Evolutionary conservation across 83 land plant genomes (phyloP).

Genomic region (Picea abies): DNA sequence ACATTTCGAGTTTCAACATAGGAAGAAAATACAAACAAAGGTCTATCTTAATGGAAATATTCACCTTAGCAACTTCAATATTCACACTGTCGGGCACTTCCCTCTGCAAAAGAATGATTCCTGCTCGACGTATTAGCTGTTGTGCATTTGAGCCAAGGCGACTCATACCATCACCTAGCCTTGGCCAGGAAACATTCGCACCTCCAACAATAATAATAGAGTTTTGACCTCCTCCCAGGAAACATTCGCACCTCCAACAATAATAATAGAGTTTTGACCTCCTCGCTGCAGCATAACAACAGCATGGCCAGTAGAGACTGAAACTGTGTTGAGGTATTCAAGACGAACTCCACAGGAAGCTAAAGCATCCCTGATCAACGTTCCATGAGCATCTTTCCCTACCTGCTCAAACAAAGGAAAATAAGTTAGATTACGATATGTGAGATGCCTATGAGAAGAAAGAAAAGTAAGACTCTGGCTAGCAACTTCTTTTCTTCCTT

Average conservation of each 20-base stretch:
- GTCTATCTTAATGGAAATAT: not conserved
- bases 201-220: conserved; percentile 95
- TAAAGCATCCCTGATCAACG: conserved; percentile 64
- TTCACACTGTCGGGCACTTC: conserved; percentile 93
- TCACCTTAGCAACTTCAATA: conserved; percentile 92
- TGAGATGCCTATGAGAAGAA: not conserved
- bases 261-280: conserved; percentile 91
- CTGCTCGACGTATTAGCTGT: conserved; percentile 64
- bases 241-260: conserved; percentile 94
- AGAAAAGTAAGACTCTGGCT: not conserved
- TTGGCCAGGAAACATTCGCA: conserved; percentile 83
- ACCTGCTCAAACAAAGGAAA: conserved; percentile 42
- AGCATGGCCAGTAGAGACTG: conserved; percentile 90
- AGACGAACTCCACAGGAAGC: conserved; percentile 64
- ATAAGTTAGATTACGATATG: not conserved
- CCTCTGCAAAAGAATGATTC: conserved; percentile 85
- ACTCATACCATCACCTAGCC: conserved; percentile 25
- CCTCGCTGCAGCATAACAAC: conserved; percentile 91
- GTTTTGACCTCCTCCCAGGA: conserved; percentile 86
- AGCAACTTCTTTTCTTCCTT: not conserved
- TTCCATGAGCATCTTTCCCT: conserved; percentile 88
- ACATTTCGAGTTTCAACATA: not conserved
- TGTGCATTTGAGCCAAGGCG: conserved; percentile 34
- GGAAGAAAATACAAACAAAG: conserved; percentile 2
- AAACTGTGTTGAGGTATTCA: conserved; percentile 54